Evolutionary conservation across 176 grass and related monocot species (phyloP), one percentile per base, ranked within the genome.

Genomic region (Oryza officinalis): DNA sequence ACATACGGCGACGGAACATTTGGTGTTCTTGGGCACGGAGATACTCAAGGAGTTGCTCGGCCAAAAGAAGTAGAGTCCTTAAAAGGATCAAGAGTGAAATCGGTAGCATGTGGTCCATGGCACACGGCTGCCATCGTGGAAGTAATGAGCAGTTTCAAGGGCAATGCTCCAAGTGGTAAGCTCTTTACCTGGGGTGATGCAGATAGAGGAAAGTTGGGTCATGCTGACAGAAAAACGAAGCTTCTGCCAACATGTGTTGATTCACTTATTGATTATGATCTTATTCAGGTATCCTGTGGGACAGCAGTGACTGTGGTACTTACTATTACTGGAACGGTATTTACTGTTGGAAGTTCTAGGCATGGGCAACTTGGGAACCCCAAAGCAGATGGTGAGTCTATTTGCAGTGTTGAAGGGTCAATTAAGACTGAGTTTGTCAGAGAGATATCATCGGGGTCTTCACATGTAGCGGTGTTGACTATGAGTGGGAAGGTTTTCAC

Each of bases 1-100:
- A 98, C 96, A 77, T 98, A 92, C 67, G 96, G 96, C 14, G 93
- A 98, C 70, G 91, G 93, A 50, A 95, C 93, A 80, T 98, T 98
- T 84, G 96, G 93, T 46, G 89, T 98, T 86, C 96, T 98, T 77
- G 96, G 96, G 32, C 96, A 98, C 69, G 96, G 93, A 30, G 75
- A 93, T 86, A 81, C 80, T 4, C 85, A 89, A 74, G 87, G 89
- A 88, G 52, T 92, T 89, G 52, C 83, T 80, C 89, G 45, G 63
- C 96, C 93, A 33, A 95, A 92, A 86, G 87, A 90, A 84, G 93
- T 98, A 20, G 89, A 93, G 63, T 93, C 80, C 61, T 89, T 98
- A 20, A 98, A 95, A 87, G 96, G 93, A 23, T 74, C 86, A 65
- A 81, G 65, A 83, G 91, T 95, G 60, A 95, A 89, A 81, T 98